A percentile compares a stretch with the other conserved stretches of the same genome.
phyloP scores from a whole-genome alignment of 768 basidiomycete genomes.

The Tylopilus subfusipes region DNA sequence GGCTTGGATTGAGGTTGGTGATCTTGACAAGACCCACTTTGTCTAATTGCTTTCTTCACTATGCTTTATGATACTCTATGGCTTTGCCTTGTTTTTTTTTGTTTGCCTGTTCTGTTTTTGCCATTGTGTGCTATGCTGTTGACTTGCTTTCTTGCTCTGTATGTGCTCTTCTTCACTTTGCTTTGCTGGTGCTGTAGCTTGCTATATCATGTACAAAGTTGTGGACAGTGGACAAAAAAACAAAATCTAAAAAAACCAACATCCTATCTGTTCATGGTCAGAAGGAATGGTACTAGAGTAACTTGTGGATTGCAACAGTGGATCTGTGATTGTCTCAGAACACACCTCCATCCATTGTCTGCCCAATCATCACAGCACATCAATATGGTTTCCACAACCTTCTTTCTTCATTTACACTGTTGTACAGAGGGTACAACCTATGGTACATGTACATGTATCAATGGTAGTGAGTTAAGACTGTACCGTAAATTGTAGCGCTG shows the following conservation, averaged over 20 bases:
- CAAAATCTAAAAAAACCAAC: slow-evolving; percentile 6
- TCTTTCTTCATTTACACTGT: slow-evolving; percentile 22
- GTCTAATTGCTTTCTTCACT: slow-evolving; percentile 6
- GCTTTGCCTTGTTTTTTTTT: neutral
- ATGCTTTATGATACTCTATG: slow-evolving; percentile 1
- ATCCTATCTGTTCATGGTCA: neutral
- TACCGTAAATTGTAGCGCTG: slow-evolving; percentile 18
- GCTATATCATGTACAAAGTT: slow-evolving; percentile 8
- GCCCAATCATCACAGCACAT: neutral
- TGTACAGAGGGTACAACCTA: slow-evolving; percentile 21
- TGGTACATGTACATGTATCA: slow-evolving; percentile 27
- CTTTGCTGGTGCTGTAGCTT: slow-evolving; percentile 1
- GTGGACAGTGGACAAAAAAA: neutral
- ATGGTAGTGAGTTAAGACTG: slow-evolving; percentile 4
- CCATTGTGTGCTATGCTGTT: slow-evolving; percentile 12
- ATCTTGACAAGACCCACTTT: slow-evolving; percentile 23
- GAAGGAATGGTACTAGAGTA: neutral
- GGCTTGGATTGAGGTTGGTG: slow-evolving; percentile 36
- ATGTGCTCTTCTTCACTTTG: neutral
- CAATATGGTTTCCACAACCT: neutral
- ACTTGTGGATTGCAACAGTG: neutral
- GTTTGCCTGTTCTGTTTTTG: neutral
- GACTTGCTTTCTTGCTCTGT: slow-evolving; percentile 19
- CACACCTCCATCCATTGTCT: neutral
- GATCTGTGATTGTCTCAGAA: neutral